Conservation (phyloP, 1,139 yeast genomes). For the Arxiozyma slooffiae region DNA sequence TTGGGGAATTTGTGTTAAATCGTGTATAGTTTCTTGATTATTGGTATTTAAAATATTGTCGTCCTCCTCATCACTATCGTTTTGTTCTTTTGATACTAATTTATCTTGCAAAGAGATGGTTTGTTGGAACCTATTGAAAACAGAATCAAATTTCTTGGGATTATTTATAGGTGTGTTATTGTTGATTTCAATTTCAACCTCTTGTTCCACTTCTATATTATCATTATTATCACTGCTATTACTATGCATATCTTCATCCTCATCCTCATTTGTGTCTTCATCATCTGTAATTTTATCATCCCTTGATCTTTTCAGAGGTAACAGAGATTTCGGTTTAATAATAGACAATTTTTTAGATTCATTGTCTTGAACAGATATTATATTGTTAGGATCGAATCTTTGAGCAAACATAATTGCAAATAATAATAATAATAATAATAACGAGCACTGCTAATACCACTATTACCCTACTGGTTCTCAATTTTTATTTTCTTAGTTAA, state of each 20-base stretch:
- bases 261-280: neutral
- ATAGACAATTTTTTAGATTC: constrained; percentile 4
- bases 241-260: neutral
- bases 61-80: constrained; percentile 16
- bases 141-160: constrained; percentile 31
- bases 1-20: constrained; percentile 75
- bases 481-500: neutral
- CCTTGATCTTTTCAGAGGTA: constrained; percentile 20
- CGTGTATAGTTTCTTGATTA: constrained; percentile 34
- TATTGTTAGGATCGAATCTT: constrained; percentile 47
- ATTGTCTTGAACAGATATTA: constrained; percentile 17
- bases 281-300: constrained; percentile 1
- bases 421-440: no score
- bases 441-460: no score
- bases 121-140: constrained; percentile 37
- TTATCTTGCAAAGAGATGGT: constrained; percentile 30
- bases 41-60: constrained; percentile 17
- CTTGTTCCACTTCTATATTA: constrained; percentile 5
- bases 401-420: constrained; percentile 46
- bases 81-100: constrained; percentile 9
- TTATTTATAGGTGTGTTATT: constrained; percentile 6
- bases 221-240: constrained; percentile 5
- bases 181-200: constrained; percentile 5
- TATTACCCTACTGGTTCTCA: neutral
- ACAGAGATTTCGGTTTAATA: constrained; percentile 6